Evolutionary conservation across 2,329 filamentous ascomycete genomes (phyloP).

Genomic region (Alternaria arbusti): DNA sequence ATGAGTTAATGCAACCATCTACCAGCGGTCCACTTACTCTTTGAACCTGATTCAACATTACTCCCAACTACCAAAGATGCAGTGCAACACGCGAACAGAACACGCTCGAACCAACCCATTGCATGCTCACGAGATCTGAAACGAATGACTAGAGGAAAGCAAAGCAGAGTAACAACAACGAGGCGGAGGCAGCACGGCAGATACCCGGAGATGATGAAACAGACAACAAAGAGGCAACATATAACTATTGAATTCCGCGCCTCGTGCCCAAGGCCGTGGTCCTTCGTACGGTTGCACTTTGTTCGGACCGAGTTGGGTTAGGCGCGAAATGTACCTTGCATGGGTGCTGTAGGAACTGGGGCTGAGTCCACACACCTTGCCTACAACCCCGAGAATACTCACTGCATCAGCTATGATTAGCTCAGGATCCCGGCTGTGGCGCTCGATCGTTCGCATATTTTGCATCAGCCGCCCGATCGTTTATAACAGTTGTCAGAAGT

Average conservation of each 20-base stretch:
- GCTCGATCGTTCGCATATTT: constrained; percentile 16
- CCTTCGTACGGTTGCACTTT: constrained; percentile 20
- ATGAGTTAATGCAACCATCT: neutral
- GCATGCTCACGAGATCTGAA: constrained; percentile 39
- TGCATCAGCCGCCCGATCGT: neutral
- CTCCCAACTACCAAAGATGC: constrained; percentile 1
- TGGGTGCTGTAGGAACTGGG: constrained; percentile 31
- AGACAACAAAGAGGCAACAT: constrained; percentile 30
- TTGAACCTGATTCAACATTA: neutral
- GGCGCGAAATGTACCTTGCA: constrained; percentile 18
- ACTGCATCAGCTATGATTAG: constrained; percentile 43
- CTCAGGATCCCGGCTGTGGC: constrained; percentile 10
- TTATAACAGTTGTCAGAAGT: constrained; percentile 1
- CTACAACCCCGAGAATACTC: constrained; percentile 35
- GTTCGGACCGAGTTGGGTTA: constrained; percentile 31
- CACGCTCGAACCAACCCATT: constrained; percentile 43
- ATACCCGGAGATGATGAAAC: constrained; percentile 28
- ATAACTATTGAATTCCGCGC: constrained; percentile 28
- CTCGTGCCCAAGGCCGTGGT: constrained; percentile 30
- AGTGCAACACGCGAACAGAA: constrained; percentile 23
- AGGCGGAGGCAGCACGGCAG: constrained; percentile 16
- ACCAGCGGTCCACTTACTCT: neutral
- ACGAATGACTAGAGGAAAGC: constrained; percentile 27
- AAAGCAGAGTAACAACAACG: constrained; percentile 24
- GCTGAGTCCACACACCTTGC: constrained; percentile 32